Conservation (phyloP, 805 yeast genomes). For the Metschnikowia lachancei region DNA sequence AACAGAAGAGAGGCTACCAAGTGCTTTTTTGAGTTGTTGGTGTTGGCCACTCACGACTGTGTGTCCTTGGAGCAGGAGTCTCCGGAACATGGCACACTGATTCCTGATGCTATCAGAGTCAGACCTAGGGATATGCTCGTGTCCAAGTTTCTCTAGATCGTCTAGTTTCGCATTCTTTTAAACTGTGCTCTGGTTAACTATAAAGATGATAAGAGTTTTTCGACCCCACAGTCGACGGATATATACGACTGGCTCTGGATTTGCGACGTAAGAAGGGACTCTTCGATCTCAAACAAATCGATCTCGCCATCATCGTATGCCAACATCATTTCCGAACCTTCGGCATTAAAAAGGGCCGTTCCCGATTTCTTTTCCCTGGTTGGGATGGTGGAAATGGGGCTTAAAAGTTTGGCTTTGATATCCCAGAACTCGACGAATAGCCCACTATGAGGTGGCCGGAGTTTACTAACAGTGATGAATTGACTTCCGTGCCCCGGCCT, state of each 20-base stretch:
- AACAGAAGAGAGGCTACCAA: slow-evolving; percentile 61
- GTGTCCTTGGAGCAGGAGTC: slow-evolving; percentile 58
- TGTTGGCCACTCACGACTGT: slow-evolving; percentile 75
- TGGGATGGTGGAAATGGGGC: slow-evolving; percentile 15
- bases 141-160: slow-evolving; percentile 22
- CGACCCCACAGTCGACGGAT: slow-evolving; percentile 8
- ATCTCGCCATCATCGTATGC: slow-evolving; percentile 18
- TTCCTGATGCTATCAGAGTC: slow-evolving; percentile 61
- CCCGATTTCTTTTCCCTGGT: slow-evolving; percentile 8
- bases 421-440: slow-evolving; percentile 20
- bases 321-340: slow-evolving; percentile 14
- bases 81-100: slow-evolving; percentile 20
- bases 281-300: slow-evolving; percentile 15
- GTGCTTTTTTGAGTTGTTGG: slow-evolving; percentile 78
- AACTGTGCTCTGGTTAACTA: neutral
- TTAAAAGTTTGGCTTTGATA: slow-evolving; percentile 9
- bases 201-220: slow-evolving; percentile 9
- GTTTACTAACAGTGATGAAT: slow-evolving; percentile 14
- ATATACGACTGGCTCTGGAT: slow-evolving; percentile 2
- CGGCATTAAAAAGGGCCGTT: slow-evolving; percentile 12
- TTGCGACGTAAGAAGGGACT: slow-evolving; percentile 11
- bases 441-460: slow-evolving; percentile 14
- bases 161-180: no score
- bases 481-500: slow-evolving; percentile 16
- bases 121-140: slow-evolving; percentile 42